Evolutionary conservation across 164 flowering plant genomes (phyloP).

Genomic region (Tetracentron sinense): DNA sequence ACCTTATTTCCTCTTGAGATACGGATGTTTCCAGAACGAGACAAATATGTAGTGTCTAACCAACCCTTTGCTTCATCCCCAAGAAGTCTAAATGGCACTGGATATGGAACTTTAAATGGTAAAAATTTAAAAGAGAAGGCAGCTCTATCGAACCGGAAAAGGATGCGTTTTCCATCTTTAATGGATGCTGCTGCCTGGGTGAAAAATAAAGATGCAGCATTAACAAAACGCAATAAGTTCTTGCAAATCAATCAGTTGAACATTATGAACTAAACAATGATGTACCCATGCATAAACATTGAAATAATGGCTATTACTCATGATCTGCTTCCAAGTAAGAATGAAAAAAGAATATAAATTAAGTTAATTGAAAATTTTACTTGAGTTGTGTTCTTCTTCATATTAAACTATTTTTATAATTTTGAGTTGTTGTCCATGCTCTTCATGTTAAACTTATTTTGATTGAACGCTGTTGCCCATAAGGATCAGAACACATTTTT

Average conservation of each 20-base stretch:
- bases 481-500: no score
- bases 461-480: no score
- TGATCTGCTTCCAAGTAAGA: neutral
- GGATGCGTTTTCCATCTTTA: constrained; percentile 75
- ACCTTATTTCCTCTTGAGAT: constrained; percentile 98
- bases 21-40: constrained; percentile 78
- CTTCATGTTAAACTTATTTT: no score
- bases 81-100: constrained; percentile 90
- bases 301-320: neutral
- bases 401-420: no score
- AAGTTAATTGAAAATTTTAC: neutral
- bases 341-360: no score
- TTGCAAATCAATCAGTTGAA: neutral
- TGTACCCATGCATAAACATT: neutral
- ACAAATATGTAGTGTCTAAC: constrained; percentile 90
- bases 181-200: constrained; percentile 77
- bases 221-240: neutral
- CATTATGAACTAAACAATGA: neutral
- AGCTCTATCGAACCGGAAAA: constrained; percentile 82
- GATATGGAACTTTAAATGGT: constrained; percentile 97
- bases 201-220: constrained; percentile 3
- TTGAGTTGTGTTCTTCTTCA: no score
- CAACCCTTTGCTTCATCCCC: constrained; percentile 99
- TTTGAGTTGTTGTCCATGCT: no score
- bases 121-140: constrained; percentile 90